Evolutionary conservation across 2,329 filamentous ascomycete species (phyloP).

Genomic region (Teratosphaeria nubilosa): DNA sequence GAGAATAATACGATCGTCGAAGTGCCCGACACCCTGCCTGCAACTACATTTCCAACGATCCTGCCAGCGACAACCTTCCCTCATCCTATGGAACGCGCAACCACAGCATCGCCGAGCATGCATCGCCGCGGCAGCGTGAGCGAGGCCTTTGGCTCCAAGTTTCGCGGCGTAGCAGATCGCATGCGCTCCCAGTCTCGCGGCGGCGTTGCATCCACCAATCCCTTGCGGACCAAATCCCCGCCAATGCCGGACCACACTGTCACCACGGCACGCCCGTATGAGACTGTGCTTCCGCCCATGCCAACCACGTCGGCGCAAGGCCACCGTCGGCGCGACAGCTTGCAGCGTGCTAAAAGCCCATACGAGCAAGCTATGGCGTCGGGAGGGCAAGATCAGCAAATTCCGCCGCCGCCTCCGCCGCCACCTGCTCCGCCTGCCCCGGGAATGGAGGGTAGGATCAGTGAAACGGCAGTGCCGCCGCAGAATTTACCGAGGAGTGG

Average conservation of each 20-base stretch:
- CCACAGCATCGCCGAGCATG: constrained; percentile 28
- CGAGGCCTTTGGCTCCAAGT: constrained; percentile 45
- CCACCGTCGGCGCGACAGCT: constrained; percentile 11
- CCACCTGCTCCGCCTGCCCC: constrained; percentile 22
- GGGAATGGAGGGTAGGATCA: constrained; percentile 9
- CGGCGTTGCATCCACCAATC: not conserved
- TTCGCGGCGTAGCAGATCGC: constrained; percentile 46
- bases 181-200: constrained; percentile 39
- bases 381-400: constrained; percentile 7
- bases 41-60: constrained; percentile 7
- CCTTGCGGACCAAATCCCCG: constrained; percentile 21
- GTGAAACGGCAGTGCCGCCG: constrained; percentile 34
- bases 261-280: constrained; percentile 27
- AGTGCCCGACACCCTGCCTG: constrained; percentile 1
- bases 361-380: constrained; percentile 25
- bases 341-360: constrained; percentile 16
- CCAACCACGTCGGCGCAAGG: constrained; percentile 3
- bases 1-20: constrained; percentile 26
- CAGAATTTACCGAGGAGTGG: constrained; percentile 14
- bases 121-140: constrained; percentile 48
- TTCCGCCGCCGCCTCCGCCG: constrained; percentile 24
- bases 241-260: constrained; percentile 5
- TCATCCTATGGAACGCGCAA: constrained; percentile 19
- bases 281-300: constrained; percentile 29
- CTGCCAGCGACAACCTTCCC: constrained; percentile 18